Evolutionary conservation across 768 basidiomycete genomes (phyloP), one percentile per base, ranked within the genome.

Genomic region (Boletus pseudopeckii): DNA sequence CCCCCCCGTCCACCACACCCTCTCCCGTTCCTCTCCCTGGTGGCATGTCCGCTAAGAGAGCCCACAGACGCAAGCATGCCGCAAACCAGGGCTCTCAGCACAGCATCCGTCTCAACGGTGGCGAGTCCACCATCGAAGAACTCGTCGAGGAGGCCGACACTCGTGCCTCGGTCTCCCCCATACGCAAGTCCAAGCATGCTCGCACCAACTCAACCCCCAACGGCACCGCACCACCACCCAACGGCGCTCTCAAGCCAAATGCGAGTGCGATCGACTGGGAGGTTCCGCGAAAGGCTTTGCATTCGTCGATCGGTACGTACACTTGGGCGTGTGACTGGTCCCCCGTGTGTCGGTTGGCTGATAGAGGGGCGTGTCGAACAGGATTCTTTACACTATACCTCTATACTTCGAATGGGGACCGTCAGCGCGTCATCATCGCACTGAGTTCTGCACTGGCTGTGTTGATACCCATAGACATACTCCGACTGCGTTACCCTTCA

Each of bases 281-380:
- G 71, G 85, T 97, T 46, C 94, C 94, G 1, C 74, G 94, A 58
- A 97, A 97, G 71, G 71, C 82, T 10, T 68, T 97, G 41, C 94
- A 97, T 70, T 88, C 89, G 13, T 90, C 88, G 4, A 96, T 96
- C 55, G 93, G 92, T 91, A 38, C 30, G 85, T 77, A 48, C 45
- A n/a, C 36, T 37, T 51, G 32, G 15, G 17, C 48, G 34, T 30
- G 50, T 63, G 52, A 37, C 51, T 4, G 3, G 24, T 24, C n/a
- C 38, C 37, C 41, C 20, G 26, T 44, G 10, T 48, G 28, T 47
- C 14, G 5, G 24, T 41, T 28, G 40, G 43, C 48, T 62, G 46
- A 56, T 17, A 24, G 45, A 20, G 22, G 38, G 47, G 52, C 8
- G 28, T 24, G 64, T 40, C 13, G 14, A 18, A 58, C 72, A 82